Conservation (phyloP, 2,329 filamentous ascomycete genomes). For the Paramyrothecium sp. region DNA sequence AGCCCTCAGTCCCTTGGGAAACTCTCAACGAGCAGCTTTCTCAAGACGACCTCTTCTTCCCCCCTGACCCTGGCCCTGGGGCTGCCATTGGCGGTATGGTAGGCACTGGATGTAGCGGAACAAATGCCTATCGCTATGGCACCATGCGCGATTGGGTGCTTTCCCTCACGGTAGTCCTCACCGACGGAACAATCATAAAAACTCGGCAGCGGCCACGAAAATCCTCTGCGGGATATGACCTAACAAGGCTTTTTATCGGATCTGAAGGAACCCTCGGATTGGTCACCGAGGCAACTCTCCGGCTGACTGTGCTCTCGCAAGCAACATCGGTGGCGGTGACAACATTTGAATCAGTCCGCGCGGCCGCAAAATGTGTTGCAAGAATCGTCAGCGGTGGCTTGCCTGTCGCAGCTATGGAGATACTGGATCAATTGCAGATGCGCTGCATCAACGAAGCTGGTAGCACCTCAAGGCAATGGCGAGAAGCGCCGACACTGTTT, state of each 20-base stretch:
- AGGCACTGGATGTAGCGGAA: constrained; percentile 65
- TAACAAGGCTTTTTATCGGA: constrained; percentile 76
- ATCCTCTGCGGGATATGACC: constrained; percentile 78
- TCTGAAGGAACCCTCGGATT: constrained; percentile 81
- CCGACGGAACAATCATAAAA: constrained; percentile 78
- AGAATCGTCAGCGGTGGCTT: constrained; percentile 70
- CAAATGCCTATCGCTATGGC: constrained; percentile 80
- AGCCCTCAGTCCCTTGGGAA: constrained; percentile 78
- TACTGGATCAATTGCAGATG: constrained; percentile 80
- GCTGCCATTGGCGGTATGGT: constrained; percentile 85
- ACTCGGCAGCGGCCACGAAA: constrained; percentile 76
- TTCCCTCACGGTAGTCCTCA: constrained; percentile 76
- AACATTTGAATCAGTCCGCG: constrained; percentile 44
- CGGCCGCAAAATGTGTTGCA: constrained; percentile 69
- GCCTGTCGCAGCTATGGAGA: constrained; percentile 75
- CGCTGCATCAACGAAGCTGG: constrained; percentile 52
- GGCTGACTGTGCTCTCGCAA: constrained; percentile 70
- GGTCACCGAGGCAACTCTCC: constrained; percentile 75
- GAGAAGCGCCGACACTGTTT: constrained; percentile 65
- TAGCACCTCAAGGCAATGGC: constrained; percentile 57
- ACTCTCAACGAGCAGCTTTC: constrained; percentile 69
- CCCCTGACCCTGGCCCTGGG: constrained; percentile 79
- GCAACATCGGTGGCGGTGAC: constrained; percentile 68
- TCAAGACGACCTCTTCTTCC: constrained; percentile 74
- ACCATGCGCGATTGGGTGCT: constrained; percentile 90